phyloP scores from a whole-genome alignment of 192 early-diverging fungal genomes.

The Paraglomus occultum region DNA sequence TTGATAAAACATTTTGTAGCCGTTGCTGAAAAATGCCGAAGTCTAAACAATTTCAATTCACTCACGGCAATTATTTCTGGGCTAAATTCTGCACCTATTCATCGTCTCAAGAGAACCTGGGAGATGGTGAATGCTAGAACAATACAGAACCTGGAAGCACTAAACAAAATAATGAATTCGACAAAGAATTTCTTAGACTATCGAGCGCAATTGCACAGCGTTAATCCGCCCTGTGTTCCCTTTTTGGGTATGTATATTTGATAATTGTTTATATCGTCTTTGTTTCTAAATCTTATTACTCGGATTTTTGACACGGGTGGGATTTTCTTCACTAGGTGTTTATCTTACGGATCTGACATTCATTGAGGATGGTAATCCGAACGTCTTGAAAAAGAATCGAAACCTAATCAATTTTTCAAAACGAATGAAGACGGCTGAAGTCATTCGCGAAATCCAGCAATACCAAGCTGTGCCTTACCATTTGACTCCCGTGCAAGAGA shows the following conservation, averaged over 20 bases:
- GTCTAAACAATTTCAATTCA: slow-evolving; percentile 93
- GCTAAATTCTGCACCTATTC: slow-evolving; percentile 84
- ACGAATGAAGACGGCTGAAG: slow-evolving; percentile 83
- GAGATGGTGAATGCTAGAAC: slow-evolving; percentile 62
- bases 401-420: slow-evolving; percentile 93
- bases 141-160: slow-evolving; percentile 54
- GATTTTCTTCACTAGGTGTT: slow-evolving; percentile 55
- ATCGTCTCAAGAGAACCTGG: slow-evolving; percentile 91
- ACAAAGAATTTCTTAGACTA: slow-evolving; percentile 84
- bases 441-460: slow-evolving; percentile 89
- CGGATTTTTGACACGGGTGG: neutral
- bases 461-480: slow-evolving; percentile 87
- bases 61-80: slow-evolving; percentile 89
- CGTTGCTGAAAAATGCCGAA: slow-evolving; percentile 65
- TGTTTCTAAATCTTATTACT: neutral
- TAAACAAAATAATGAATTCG: slow-evolving; percentile 78
- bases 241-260: slow-evolving; percentile 53
- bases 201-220: slow-evolving; percentile 77
- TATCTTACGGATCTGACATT: slow-evolving; percentile 92
- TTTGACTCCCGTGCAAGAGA: slow-evolving; percentile 76
- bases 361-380: slow-evolving; percentile 89
- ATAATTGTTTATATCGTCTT: neutral
- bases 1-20: slow-evolving; percentile 85
- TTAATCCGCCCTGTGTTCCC: slow-evolving; percentile 82
- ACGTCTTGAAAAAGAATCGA: slow-evolving; percentile 60